Base-by-base conservation (phyloP, 2,329 filamentous ascomycete species). In the Trichocomaceae sp. region DNA sequence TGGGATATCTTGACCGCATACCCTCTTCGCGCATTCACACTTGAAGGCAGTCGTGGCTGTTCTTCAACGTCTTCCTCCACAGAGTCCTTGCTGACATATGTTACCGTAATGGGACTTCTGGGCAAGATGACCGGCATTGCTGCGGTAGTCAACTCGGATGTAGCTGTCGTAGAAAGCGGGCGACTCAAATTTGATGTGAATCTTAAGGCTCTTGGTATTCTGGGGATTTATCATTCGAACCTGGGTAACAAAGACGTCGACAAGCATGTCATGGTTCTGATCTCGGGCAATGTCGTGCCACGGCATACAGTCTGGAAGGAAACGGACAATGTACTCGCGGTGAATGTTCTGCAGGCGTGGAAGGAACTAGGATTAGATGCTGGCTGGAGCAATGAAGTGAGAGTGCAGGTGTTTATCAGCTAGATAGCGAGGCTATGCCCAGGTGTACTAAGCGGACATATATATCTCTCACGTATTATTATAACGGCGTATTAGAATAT, bases 111-210 rank as follows among this genome's bases (percentile, higher is more conserved):
- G 0, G 92, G 92, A 0, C 75, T 97, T 1, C 60, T 95, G 3
- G 87, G 82, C 2, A 96, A 96, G 70, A 95, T 97, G 88, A 90
- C 90, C 0, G 92, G 90, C 0, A 83, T 86, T 0, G 90, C 89
- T 1, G 90, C 90, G 0, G 79, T 96, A 7, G 75, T 86, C 1
- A 78, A 76, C 37, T 84, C 76, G n/a, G 77, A 80, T 26, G 79
- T 85, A 45, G 79, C 79, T 33, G 67, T 84, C 61, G 72, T 79
- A 35, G 75, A 78, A 7, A 85, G 82, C 55, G 83, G 83, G 10
- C 65, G 83, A 15, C 72, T 93, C 19, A 71, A 82, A 7, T 72
- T 95, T 12, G 82, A 83, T 62, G 82, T 86, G 1, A 81, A 79
- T 13, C 67, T 96, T 42, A 96, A 95, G 67, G 90, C 90, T 0